Evolutionary conservation across 1,284 basidiomycete species (phyloP).

Genomic region (Tylopilus sp.): DNA sequence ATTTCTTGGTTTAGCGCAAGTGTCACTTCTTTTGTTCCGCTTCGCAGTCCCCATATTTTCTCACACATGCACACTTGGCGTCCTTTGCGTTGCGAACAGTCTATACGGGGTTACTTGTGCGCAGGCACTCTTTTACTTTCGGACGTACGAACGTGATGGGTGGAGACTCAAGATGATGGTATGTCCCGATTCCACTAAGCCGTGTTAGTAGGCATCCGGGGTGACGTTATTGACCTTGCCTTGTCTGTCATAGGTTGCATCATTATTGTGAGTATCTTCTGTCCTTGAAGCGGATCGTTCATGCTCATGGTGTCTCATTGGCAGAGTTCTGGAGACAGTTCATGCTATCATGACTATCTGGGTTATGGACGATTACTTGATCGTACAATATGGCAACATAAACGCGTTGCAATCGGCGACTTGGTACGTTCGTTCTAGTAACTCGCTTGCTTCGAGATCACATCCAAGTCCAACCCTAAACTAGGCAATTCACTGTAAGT

Average conservation of each 20-base stretch:
- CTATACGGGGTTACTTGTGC: constrained; percentile 42
- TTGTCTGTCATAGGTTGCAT: constrained; percentile 31
- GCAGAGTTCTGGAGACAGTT: constrained; percentile 34
- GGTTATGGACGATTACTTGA: constrained; percentile 37
- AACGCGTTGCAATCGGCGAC: constrained; percentile 18
- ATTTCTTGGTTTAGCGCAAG: constrained; percentile 38
- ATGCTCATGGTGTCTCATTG: background rate
- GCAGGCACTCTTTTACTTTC: constrained; percentile 42
- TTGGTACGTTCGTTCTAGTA: constrained; percentile 29
- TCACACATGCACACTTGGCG: constrained; percentile 5
- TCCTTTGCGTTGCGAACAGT: constrained; percentile 10
- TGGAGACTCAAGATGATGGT: constrained; percentile 36
- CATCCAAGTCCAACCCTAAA: background rate
- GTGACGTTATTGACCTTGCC: background rate
- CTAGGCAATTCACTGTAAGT: constrained; percentile 34
- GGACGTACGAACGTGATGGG: constrained; percentile 34
- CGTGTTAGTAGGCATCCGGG: background rate
- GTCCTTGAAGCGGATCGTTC: background rate
- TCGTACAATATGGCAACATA: constrained; percentile 27
- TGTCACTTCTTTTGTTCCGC: background rate
- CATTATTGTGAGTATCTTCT: constrained; percentile 26
- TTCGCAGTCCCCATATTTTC: background rate
- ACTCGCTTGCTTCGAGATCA: background rate
- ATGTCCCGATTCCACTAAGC: constrained; percentile 6
- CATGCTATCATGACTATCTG: constrained; percentile 37